These are phyloP conservation scores for Yarrowia sp. DNA, from an alignment of 805 yeast species.

Conservation along the genomic window DNA sequence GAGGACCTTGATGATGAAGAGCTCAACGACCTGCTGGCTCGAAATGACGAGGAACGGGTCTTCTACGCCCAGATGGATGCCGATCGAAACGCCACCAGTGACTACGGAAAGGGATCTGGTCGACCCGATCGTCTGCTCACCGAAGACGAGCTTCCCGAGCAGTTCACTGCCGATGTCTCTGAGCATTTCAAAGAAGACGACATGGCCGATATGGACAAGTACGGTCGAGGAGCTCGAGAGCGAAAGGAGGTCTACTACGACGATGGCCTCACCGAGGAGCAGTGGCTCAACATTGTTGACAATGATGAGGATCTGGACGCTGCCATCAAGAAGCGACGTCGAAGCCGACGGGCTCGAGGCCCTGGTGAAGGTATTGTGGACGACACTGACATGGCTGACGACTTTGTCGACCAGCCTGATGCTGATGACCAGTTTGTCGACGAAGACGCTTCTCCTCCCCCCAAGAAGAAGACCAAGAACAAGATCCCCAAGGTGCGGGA, in stretches of 20 bases:
- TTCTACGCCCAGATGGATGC: conserved; percentile 66
- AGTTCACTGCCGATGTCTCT: conserved; percentile 58
- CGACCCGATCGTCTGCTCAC: conserved; percentile 53
- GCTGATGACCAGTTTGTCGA: conserved; percentile 27
- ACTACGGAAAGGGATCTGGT: conserved; percentile 43
- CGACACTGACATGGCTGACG: conserved; percentile 23
- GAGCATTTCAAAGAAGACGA: conserved; percentile 40
- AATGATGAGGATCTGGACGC: conserved; percentile 58
- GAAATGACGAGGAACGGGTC: conserved; percentile 66
- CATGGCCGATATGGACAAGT: conserved; percentile 44
- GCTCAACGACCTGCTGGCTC: conserved; percentile 80
- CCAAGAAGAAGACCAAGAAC: conserved; percentile 29
- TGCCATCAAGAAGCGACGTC: conserved; percentile 41
- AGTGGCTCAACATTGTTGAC: conserved; percentile 70
- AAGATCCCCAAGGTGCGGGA: conserved; percentile 29
- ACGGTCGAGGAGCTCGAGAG: conserved; percentile 74
- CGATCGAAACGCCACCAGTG: conserved; percentile 45
- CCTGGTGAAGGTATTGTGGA: conserved; percentile 4
- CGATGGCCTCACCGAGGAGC: conserved; percentile 90
- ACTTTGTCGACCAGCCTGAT: conserved; percentile 4
- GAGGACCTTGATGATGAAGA: conserved; percentile 77
- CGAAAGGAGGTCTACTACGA: conserved; percentile 66
- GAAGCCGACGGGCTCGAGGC: conserved; percentile 23
- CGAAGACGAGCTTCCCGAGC: conserved; percentile 72
- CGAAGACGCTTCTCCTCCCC: conserved; percentile 26